Percentiles rank a stretch among this genome's conserved stretches.
Conservation (phyloP, 148 eudicot genomes). For the Rhododendron molle region DNA sequence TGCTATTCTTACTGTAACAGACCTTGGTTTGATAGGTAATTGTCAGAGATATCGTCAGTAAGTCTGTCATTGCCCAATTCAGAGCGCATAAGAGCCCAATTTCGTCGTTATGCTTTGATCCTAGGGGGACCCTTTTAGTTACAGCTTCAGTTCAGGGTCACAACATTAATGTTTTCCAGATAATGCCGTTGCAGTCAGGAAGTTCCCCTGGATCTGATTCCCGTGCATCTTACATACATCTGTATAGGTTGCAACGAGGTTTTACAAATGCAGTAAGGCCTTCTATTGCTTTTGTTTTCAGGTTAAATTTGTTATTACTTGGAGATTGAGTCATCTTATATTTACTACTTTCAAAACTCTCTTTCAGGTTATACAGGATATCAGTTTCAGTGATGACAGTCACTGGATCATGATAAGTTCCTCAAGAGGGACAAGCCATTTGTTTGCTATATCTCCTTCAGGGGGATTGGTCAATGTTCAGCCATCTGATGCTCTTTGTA, state of each 20-base stretch:
- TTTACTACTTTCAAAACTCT: not conserved
- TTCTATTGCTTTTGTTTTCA: not conserved
- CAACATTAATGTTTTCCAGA: conserved; percentile 75
- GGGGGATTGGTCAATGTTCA: conserved; percentile 55
- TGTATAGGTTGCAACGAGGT: conserved; percentile 88
- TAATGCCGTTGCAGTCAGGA: conserved; percentile 44
- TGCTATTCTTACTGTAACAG: not conserved
- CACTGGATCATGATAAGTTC: conserved; percentile 76
- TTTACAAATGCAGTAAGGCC: conserved; percentile 73
- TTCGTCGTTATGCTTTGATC: conserved; percentile 80
- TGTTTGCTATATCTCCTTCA: conserved; percentile 72
- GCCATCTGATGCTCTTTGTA: conserved; percentile 27
- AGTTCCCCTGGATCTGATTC: conserved; percentile 38
- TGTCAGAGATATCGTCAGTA: conserved; percentile 64
- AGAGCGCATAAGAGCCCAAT: conserved; percentile 83
- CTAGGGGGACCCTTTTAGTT: conserved; percentile 79
- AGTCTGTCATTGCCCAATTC: conserved; percentile 73
- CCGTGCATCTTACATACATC: conserved; percentile 52
- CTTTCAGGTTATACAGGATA: conserved; percentile 78
- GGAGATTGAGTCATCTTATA: not conserved
- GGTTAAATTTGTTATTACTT: conserved; percentile 1
- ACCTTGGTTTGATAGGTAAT: conserved; percentile 49
- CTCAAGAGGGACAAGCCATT: conserved; percentile 79
- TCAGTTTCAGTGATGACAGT: conserved; percentile 77
- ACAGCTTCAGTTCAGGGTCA: conserved; percentile 91